Base-by-base conservation (phyloP, 768 basidiomycete genomes). In the Panus rudis region DNA sequence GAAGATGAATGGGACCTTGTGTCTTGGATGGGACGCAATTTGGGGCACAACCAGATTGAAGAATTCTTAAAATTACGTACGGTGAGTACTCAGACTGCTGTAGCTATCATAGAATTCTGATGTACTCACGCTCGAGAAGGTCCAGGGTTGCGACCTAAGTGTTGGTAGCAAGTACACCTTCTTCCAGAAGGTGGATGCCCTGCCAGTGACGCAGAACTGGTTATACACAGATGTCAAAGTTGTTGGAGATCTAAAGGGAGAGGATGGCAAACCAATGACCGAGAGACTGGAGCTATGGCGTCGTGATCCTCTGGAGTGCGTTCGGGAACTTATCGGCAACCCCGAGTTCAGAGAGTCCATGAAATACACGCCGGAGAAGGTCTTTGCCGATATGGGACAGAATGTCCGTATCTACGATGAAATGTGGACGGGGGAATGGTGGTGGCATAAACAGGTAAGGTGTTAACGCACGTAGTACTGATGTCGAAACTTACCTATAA, bases 381-480 rank as follows among this genome's bases (percentile, higher is more conserved):
- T 47, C 7, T 32, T 7, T 12, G 27, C 11, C n/a, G 41, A 31
- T 26, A 40, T 23, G 0, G 53, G 56, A 4, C 27, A 55, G 11
- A 58, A 34, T 2, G 39, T 45, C 2, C 48, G 62, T 0, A 19
- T 70, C 1, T 70, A 59, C 43, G 40, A 46, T 39, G 68, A 75
- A 37, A 67, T 73, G 65, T 60, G 69, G 39, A 71, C 71, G 0
- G 70, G 64, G 0, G 59, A 66, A 33, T 76, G 73, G 74, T 75
- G 73, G 75, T 72, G 68, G 69, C 38, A 43, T 3, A 65, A 60
- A 1, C 73, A 76, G 60, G 73, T 75, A 43, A 30, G 63, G 10
- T 30, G 10, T 30, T n/a, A n/a, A n/a, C n/a, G n/a, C n/a, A n/a
- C n/a, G n/a, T n/a, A n/a, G n/a, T n/a, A n/a, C n/a, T n/a, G n/a